Base-by-base conservation (phyloP, 148 eudicot genomes). In the Spergularia marina region DNA sequence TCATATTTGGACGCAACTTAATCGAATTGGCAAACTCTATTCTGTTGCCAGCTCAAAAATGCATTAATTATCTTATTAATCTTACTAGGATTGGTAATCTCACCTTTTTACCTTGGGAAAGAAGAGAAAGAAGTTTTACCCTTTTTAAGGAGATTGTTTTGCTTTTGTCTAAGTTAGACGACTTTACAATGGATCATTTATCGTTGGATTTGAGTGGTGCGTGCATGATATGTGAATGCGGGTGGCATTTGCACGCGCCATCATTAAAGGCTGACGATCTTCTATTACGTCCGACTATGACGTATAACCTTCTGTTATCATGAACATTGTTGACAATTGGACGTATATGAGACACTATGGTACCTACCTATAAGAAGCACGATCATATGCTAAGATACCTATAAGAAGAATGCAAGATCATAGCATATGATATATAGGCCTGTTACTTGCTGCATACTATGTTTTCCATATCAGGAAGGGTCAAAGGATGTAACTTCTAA, bases 1-100 rank as follows among this genome's bases (percentile, higher is more conserved):
- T 51, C 16, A 64, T 25, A 11, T 66, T 64, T 74, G 51, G 52
- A 74, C 70, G 77, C 30, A 74, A 74, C 77, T 63, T 13, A 62
- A 20, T 60, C 18, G 2, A 9, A 41, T 40, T 47, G 58, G 57
- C 40, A 74, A 40, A 59, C 56, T 53, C 30, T 20, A 54, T 39
- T 11, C 17, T 59, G 40, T 66, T 75, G 62, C 53, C 71, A 54
- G 13, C 67, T 64, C 17, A 53, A 30, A 12, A 5, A 16, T 53
- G 17, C 59, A 58, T 44, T 47, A 17, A 7, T 51, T 1, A 39
- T 55, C 55, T 40, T 76, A 54, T 54, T 14, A 40, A 40, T 53
- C 23, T 74, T 74, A 18, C 70, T 53, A n/a, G n/a, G 53, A 8
- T 25, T 61, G 23, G 68, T 52, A 62, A 60, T 54, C 20, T 73